Evolutionary conservation across 2,329 filamentous ascomycete species (phyloP).

Genomic region (Bipolaris victoriae): DNA sequence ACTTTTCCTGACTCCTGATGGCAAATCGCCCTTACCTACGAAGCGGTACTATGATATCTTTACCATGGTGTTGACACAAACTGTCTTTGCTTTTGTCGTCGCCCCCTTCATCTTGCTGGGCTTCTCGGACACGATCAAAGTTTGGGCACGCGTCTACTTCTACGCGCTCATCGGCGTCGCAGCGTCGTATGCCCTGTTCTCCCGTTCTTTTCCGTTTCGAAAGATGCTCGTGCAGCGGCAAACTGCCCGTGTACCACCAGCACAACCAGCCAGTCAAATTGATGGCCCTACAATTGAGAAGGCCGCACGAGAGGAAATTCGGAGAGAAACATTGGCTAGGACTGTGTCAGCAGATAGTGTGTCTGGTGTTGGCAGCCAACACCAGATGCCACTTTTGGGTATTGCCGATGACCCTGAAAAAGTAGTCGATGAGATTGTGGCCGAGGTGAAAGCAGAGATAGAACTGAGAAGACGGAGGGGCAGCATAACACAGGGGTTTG

Average conservation of each 20-base stretch:
- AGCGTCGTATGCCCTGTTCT: slow-evolving; percentile 74
- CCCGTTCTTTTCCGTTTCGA: slow-evolving; percentile 72
- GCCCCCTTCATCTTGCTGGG: slow-evolving; percentile 84
- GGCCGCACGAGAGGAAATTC: slow-evolving; percentile 43
- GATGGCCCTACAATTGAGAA: slow-evolving; percentile 37
- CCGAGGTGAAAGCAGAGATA: slow-evolving; percentile 76
- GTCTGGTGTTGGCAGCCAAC: slow-evolving; percentile 47
- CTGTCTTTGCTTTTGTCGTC: slow-evolving; percentile 81
- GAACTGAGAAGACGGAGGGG: slow-evolving; percentile 62
- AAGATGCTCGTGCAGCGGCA: slow-evolving; percentile 49
- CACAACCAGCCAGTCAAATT: slow-evolving; percentile 28
- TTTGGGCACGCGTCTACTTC: slow-evolving; percentile 89
- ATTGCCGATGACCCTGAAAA: slow-evolving; percentile 76
- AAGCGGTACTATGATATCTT: slow-evolving; percentile 88
- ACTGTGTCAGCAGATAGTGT: slow-evolving; percentile 61
- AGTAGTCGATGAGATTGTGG: slow-evolving; percentile 78
- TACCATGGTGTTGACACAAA: slow-evolving; percentile 77
- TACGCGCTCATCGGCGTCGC: slow-evolving; percentile 76
- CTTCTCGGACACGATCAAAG: slow-evolving; percentile 71
- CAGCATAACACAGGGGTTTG: slow-evolving; percentile 43
- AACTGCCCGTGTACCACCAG: slow-evolving; percentile 25
- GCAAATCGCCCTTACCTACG: slow-evolving; percentile 58
- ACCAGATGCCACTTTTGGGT: slow-evolving; percentile 71
- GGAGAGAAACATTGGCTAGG: slow-evolving; percentile 51
- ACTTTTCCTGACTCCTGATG: slow-evolving; percentile 85